These are phyloP conservation scores for Arthrobotrys conoides DNA, from an alignment of 2,329 filamentous ascomycete genomes.

Conservation along the genomic window DNA sequence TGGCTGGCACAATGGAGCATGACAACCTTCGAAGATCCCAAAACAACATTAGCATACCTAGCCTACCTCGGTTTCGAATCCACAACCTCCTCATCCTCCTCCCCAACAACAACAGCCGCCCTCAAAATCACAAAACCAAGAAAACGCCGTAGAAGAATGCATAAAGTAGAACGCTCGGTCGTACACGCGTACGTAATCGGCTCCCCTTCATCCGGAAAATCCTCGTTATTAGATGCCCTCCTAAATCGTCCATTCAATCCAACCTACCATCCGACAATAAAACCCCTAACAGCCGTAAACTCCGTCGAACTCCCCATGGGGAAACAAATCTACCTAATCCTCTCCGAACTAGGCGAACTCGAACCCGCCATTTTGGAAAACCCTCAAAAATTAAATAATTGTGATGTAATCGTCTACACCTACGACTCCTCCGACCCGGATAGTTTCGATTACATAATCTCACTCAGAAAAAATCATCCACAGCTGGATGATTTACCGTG, in stretches of 20 bases:
- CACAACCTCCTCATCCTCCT: conserved; percentile 75
- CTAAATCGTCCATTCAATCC: conserved; percentile 87
- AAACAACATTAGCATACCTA: conserved; percentile 94
- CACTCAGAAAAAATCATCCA: conserved; percentile 82
- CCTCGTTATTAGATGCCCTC: conserved; percentile 89
- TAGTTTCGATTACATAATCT: conserved; percentile 91
- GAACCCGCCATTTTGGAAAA: conserved; percentile 96
- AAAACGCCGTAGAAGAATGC: conserved; percentile 84
- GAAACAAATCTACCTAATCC: conserved; percentile 95
- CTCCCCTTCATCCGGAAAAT: conserved; percentile 85
- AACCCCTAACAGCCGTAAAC: conserved; percentile 92
- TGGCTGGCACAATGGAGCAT: conserved; percentile 99
- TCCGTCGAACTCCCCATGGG: conserved; percentile 95
- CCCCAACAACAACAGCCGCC: conserved; percentile 82
- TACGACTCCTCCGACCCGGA: conserved; percentile 98
- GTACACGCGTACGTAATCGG: conserved; percentile 94
- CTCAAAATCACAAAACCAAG: conserved; percentile 93
- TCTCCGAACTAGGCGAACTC: conserved; percentile 95
- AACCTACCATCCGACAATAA: conserved; percentile 93
- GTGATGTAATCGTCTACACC: conserved; percentile 92
- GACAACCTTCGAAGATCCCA: conserved; percentile 97
- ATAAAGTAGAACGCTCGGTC: conserved; percentile 91
- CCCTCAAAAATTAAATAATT: conserved; percentile 87
- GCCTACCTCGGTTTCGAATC: conserved; percentile 96
- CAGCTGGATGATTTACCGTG: conserved; percentile 90